Percentiles rank a stretch among this genome's conserved stretches.
phyloP scores from a whole-genome alignment of 257 asterid genomes.

The Gynochthodes officinalis region DNA sequence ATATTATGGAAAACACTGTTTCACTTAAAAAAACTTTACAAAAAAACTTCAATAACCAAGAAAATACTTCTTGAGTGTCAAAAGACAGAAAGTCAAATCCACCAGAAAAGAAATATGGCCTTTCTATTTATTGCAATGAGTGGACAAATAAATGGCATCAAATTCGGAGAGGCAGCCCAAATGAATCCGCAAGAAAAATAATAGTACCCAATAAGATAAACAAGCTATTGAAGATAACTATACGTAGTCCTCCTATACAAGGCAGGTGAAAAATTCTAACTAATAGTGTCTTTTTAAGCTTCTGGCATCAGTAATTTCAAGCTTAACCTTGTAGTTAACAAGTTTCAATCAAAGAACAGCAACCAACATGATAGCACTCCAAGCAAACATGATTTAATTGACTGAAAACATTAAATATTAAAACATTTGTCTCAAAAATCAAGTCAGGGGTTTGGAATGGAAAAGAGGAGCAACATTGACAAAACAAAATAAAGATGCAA shows the following conservation, averaged over 20 bases:
- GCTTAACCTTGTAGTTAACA: neutral
- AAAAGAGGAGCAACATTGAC: slow-evolving; percentile 8
- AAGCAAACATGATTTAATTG: neutral
- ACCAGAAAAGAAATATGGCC: neutral
- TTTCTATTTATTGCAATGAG: neutral
- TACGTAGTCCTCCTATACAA: neutral
- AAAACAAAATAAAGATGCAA: slow-evolving; percentile 10
- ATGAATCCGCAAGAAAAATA: neutral
- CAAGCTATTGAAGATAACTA: neutral
- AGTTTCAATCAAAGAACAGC: neutral
- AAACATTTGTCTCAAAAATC: slow-evolving; percentile 1
- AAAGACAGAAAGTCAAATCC: neutral
- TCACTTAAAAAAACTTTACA: neutral
- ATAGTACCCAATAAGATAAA: neutral
- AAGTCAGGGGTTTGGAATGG: slow-evolving; percentile 5
- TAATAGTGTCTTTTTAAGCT: neutral
- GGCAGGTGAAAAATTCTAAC: neutral
- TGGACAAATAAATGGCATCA: neutral
- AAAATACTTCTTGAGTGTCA: neutral
- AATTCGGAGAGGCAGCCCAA: neutral
- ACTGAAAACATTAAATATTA: neutral
- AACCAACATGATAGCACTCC: neutral
- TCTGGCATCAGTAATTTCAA: neutral
- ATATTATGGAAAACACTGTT: neutral
- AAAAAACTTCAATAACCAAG: neutral